These are phyloP conservation scores for Rostrohypoxylon terebratum DNA, from an alignment of 495 filamentous ascomycete species.

Conservation along the genomic window DNA sequence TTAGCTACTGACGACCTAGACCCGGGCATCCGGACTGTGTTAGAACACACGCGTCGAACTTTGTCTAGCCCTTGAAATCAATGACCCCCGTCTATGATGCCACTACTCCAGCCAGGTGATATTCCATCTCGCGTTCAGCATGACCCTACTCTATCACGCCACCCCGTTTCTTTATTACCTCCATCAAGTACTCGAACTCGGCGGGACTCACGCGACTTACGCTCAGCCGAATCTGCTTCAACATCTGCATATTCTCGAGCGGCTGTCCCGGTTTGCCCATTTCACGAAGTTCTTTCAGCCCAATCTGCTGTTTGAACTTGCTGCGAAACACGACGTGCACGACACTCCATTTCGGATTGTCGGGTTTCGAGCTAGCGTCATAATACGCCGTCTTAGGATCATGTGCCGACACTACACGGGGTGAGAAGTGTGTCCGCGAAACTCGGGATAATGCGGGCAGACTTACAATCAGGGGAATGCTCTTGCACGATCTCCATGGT, in stretches of 20 bases:
- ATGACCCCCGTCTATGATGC: background rate
- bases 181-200: conserved; percentile 86
- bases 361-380: conserved; percentile 76
- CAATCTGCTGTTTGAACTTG: conserved; percentile 80
- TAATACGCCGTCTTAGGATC: conserved; percentile 83
- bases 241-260: conserved; percentile 84
- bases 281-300: conserved; percentile 78
- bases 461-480: conserved; percentile 79
- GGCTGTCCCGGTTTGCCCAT: conserved; percentile 67
- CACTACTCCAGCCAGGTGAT: background rate
- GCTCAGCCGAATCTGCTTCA: conserved; percentile 83
- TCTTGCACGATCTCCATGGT: conserved; percentile 92
- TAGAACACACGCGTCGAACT: conserved; percentile 66
- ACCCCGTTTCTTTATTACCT: conserved; percentile 59
- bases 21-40: conserved; percentile 71
- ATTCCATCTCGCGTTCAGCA: background rate
- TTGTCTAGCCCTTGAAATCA: conserved; percentile 36
- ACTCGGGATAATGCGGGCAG: background rate
- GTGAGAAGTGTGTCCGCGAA: conserved; percentile 35
- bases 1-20: conserved; percentile 71
- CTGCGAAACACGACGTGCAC: conserved; percentile 87
- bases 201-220: conserved; percentile 77
- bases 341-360: conserved; percentile 87
- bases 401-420: conserved; percentile 76
- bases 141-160: conserved; percentile 36